Evolutionary conservation across 2,329 filamentous ascomycete species (phyloP).

Genomic region (Trichocomaceae sp.): DNA sequence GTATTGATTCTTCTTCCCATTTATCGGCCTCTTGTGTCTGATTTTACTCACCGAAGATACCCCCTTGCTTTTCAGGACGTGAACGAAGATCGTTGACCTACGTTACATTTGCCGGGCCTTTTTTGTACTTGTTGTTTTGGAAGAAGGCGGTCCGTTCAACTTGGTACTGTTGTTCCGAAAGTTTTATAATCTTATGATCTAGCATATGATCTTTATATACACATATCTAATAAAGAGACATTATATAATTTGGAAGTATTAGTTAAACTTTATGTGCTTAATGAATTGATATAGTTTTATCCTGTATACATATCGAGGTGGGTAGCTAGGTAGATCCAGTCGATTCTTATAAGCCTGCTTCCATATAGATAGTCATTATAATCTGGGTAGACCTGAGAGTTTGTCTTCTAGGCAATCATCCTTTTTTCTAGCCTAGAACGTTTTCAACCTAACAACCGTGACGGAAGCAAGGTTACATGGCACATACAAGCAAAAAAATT

Average conservation of each 20-base stretch:
- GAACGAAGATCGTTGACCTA: not conserved
- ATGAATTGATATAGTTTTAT: not conserved
- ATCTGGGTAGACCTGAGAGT: too few species aligned
- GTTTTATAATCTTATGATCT: not conserved
- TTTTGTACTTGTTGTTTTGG: not conserved
- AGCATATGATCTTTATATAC: not conserved
- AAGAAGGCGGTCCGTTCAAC: not conserved
- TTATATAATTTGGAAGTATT: not conserved
- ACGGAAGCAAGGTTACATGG: too few species aligned
- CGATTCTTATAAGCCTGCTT: not conserved
- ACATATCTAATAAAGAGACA: not conserved
- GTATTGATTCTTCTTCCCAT: not conserved
- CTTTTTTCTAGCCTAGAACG: too few species aligned
- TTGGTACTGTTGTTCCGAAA: not conserved
- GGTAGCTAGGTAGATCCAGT: too few species aligned
- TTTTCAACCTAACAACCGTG: too few species aligned
- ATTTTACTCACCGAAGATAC: not conserved
- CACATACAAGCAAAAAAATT: too few species aligned
- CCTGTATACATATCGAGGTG: too few species aligned
- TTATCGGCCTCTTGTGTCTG: not conserved
- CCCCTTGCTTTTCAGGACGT: not conserved
- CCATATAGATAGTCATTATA: too few species aligned
- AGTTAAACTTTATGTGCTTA: not conserved
- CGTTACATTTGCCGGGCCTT: not conserved
- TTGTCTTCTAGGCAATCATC: too few species aligned